Base-by-base conservation (phyloP, 2,329 filamentous ascomycete genomes). In the Penicillium sp. region DNA sequence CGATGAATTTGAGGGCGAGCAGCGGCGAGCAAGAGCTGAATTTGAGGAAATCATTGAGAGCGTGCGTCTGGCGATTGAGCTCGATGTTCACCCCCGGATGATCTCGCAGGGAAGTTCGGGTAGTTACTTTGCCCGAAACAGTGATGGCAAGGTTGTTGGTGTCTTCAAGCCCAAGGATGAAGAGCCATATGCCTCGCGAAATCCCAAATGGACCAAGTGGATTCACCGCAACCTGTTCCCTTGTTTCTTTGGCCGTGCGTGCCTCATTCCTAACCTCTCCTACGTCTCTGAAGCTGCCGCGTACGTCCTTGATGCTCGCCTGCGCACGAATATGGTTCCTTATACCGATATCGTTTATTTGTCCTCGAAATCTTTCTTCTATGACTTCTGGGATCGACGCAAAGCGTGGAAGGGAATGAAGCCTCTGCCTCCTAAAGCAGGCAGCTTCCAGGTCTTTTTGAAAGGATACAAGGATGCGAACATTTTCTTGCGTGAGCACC, bases 181-280 rank as follows among this genome's bases (percentile, higher is more conserved):
- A 70, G 94, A 98, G 66, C 93, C 93, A 1, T 98, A 96, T 62
- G 93, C 93, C 1, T 93, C 87, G 20, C 86, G 88, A 54, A 98
- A 98, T 62, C 93, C 93, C 4, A 98, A 98, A 65, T 97, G 91
- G 91, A 97, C 94, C 56, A 98, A 98, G 69, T 98, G 93, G 93
- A 90, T 98, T 71, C 93, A 98, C 66, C 79, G 93, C 50, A 98
- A 98, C 64, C 64, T 98, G 50, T 97, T 98, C 56, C 93, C 93
- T 7, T 98, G 94, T 70, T 96, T 87, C 67, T 98, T 98, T 58
- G 93, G 93, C 13, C 78, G 93, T 58, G 90, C 91, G 31, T 97
- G 89, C 59, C 79, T 98, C 38, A 98, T 98, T 63, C 93, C 93
- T 40, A 98, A 98, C 59, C 76, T 98, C 34, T 96, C 90, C 39